These are phyloP conservation scores for Pisolithus orientalis DNA, from an alignment of 768 basidiomycete species.

Conservation along the genomic window DNA sequence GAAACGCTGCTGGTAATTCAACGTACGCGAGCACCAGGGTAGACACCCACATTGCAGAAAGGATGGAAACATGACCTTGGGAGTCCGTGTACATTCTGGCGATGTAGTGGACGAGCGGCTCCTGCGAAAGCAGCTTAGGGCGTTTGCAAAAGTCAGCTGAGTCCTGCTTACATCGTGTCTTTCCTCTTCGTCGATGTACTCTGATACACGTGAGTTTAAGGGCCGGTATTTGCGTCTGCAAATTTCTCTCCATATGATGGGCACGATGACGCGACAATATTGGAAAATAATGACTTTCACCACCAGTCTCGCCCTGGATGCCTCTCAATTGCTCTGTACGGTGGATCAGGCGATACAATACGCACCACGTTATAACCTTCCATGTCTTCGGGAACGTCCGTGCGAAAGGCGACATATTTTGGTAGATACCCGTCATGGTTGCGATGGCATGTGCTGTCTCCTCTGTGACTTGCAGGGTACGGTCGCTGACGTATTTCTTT, in stretches of 20 bases:
- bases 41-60: constrained; percentile 17
- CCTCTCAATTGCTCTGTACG: not conserved
- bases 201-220: not conserved
- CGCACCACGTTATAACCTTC: constrained; percentile 20
- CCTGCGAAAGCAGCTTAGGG: not conserved
- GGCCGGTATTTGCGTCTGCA: constrained; percentile 1
- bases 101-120: constrained; percentile 1
- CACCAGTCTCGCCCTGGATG: constrained; percentile 4
- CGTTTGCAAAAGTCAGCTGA: not conserved
- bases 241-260: constrained; percentile 6
- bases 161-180: not conserved
- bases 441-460: constrained; percentile 23
- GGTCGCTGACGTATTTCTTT: constrained; percentile 21
- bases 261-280: constrained; percentile 2
- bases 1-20: not conserved
- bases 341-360: not conserved
- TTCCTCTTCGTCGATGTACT: not conserved
- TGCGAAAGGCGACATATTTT: constrained; percentile 21
- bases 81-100: constrained; percentile 1
- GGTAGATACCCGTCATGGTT: constrained; percentile 24
- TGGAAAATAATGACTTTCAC: constrained; percentile 1
- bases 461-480: constrained; percentile 18
- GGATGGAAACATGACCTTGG: constrained; percentile 5
- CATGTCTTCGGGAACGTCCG: constrained; percentile 20
- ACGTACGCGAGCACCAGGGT: constrained; percentile 22